Evolutionary conservation across 257 asterid genomes (phyloP).

Genomic region (Primulina huaijiensis): DNA sequence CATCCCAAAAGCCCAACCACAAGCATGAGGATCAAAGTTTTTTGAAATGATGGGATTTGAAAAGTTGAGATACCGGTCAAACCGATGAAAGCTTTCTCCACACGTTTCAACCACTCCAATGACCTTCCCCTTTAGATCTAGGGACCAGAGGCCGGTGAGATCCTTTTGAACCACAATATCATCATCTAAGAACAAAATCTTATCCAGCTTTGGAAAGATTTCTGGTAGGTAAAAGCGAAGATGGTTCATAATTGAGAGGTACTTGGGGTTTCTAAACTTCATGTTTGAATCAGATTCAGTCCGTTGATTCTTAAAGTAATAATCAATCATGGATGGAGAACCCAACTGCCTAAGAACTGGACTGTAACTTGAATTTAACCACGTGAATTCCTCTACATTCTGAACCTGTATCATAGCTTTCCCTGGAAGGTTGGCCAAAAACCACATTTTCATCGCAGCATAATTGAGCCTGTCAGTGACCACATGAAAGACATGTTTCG

Average conservation of each 20-base stretch:
- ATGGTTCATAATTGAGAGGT: constrained; percentile 61
- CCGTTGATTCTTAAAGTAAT: constrained; percentile 45
- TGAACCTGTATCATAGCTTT: constrained; percentile 48
- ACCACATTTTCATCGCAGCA: constrained; percentile 63
- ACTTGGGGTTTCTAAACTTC: constrained; percentile 56
- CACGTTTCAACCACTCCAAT: constrained; percentile 64
- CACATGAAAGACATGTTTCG: constrained; percentile 52
- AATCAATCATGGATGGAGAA: constrained; percentile 45
- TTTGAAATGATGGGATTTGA: constrained; percentile 50
- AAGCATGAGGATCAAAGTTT: constrained; percentile 46
- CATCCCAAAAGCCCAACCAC: constrained; percentile 72
- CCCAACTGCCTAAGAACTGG: constrained; percentile 49
- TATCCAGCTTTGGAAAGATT: constrained; percentile 53
- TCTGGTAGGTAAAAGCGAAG: constrained; percentile 60
- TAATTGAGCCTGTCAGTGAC: constrained; percentile 52
- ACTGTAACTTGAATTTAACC: constrained; percentile 54
- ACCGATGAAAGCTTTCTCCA: constrained; percentile 49
- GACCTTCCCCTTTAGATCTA: constrained; percentile 50
- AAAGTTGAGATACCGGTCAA: constrained; percentile 57
- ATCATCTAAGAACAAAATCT: constrained; percentile 56
- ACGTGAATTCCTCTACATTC: constrained; percentile 53
- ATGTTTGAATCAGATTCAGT: constrained; percentile 44
- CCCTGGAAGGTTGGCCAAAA: constrained; percentile 44
- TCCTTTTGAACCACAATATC: constrained; percentile 59
- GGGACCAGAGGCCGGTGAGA: constrained; percentile 45